Evolutionary conservation across 495 filamentous ascomycete genomes (phyloP).

Genomic region (Aspergillus asperescens): DNA sequence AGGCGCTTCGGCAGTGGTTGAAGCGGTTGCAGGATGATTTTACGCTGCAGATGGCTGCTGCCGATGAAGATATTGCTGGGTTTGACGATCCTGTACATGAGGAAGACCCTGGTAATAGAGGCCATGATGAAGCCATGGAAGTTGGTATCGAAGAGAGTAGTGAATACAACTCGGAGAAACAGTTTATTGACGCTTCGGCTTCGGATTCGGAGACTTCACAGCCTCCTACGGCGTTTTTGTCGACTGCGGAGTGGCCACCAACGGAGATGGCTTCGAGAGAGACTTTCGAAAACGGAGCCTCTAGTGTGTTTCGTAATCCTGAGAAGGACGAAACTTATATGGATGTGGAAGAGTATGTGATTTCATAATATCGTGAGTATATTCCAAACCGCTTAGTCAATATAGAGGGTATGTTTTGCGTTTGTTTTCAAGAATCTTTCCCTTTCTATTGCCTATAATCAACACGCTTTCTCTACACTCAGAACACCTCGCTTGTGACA

Average conservation of each 20-base stretch:
- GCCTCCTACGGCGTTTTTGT: background rate
- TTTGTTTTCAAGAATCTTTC: background rate
- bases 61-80: constrained; percentile 28
- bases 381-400: background rate
- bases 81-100: background rate
- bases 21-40: constrained; percentile 72
- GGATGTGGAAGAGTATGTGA: background rate
- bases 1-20: constrained; percentile 59
- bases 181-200: background rate
- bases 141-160: background rate
- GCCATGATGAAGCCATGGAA: background rate
- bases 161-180: background rate
- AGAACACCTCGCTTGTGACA: constrained; percentile 5
- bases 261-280: background rate
- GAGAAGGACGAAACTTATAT: background rate
- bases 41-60: constrained; percentile 60
- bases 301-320: background rate
- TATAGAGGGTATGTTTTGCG: background rate
- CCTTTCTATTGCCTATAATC: background rate
- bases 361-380: too few species aligned
- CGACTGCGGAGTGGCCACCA: background rate
- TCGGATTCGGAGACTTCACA: constrained; percentile 1
- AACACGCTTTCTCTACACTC: background rate
- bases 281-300: background rate
- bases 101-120: background rate